These are phyloP conservation scores for Tulasnella calospora DNA, from an alignment of 768 basidiomycete genomes.

Conservation along the genomic window DNA sequence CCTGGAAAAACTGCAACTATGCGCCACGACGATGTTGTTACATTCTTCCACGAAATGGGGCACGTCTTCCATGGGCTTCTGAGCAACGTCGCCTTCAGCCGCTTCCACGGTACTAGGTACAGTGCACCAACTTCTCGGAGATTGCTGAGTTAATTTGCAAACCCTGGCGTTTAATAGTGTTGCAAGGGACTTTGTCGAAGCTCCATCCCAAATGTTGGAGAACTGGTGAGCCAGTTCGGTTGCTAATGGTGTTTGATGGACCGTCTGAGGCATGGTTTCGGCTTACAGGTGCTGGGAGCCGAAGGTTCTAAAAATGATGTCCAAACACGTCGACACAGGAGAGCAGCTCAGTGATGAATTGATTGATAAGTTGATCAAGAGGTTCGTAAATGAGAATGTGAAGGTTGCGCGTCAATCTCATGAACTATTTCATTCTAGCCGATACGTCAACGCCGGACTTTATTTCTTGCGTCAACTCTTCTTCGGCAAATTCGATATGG, in stretches of 20 bases:
- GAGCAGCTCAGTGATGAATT: slow-evolving; percentile 64
- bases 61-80: slow-evolving; percentile 52
- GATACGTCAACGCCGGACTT: slow-evolving; percentile 75
- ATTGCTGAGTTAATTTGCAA: neutral
- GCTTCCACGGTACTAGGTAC: slow-evolving; percentile 77
- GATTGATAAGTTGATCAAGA: slow-evolving; percentile 75
- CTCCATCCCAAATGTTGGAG: slow-evolving; percentile 88
- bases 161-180: slow-evolving; percentile 41
- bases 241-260: neutral
- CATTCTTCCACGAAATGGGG: slow-evolving; percentile 90
- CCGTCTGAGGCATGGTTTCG: neutral
- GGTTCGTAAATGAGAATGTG: slow-evolving; percentile 40
- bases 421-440: slow-evolving; percentile 32
- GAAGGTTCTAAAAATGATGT: slow-evolving; percentile 68
- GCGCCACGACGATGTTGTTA: slow-evolving; percentile 83
- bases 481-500: slow-evolving; percentile 74
- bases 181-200: slow-evolving; percentile 80
- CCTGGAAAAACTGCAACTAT: slow-evolving; percentile 44
- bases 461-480: slow-evolving; percentile 80
- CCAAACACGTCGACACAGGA: slow-evolving; percentile 72
- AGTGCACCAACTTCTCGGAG: slow-evolving; percentile 9
- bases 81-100: slow-evolving; percentile 60
- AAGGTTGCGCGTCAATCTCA: neutral
- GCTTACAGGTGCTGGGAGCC: slow-evolving; percentile 70
- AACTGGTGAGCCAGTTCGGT: slow-evolving; percentile 55